A percentile compares a stretch with the other conserved stretches of the same genome.
Conservation (phyloP, 78 protist genomes). For the Isochrysis galbana region DNA sequence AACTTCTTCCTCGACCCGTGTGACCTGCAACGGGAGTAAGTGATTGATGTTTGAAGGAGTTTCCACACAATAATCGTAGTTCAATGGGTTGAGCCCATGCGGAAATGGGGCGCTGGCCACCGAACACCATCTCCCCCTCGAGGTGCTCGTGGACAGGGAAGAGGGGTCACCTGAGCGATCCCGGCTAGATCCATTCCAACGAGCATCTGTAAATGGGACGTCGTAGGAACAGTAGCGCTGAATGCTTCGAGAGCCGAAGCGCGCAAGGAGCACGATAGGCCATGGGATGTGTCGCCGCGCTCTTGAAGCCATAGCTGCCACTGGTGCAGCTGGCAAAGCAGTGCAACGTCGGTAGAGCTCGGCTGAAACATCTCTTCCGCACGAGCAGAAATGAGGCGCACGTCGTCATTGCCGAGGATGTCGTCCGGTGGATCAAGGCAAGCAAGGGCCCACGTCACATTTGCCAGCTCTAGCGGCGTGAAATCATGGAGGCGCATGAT, state of each 20-base stretch:
- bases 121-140: too few species aligned
- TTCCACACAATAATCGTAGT: too few species aligned
- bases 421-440: background rate
- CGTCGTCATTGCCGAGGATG: background rate
- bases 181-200: background rate
- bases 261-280: too few species aligned
- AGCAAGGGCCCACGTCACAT: background rate
- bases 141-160: too few species aligned
- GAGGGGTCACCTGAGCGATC: background rate
- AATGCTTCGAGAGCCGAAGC: too few species aligned
- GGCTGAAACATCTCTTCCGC: background rate
- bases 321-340: background rate
- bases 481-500: background rate
- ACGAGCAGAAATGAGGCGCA: background rate
- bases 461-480: background rate
- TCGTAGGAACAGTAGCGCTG: too few species aligned
- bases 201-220: too few species aligned
- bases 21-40: too few species aligned
- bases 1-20: background rate
- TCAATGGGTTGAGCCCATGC: too few species aligned
- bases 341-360: background rate
- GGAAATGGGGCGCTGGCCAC: too few species aligned
- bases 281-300: background rate
- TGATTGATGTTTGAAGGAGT: too few species aligned
- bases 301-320: background rate